A percentile compares a stretch with the other conserved stretches of the same genome.
Evolutionary conservation across 306 rosid species (phyloP).

Genomic region (Datisca glomerata): DNA sequence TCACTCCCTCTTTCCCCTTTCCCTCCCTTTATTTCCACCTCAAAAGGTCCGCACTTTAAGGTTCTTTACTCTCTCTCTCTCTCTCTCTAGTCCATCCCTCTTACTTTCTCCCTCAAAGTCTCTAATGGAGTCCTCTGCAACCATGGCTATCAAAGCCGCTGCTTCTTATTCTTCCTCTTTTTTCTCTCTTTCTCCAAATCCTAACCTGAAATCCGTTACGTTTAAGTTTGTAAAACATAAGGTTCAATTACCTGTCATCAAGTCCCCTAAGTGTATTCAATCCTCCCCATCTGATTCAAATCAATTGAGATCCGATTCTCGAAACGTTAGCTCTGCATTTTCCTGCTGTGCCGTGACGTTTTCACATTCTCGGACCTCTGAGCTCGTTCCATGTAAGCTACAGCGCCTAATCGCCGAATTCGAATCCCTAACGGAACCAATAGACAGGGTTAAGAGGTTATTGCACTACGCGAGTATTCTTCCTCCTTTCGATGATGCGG

Average conservation of each 20-base stretch:
- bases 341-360: slow-evolving; percentile 37
- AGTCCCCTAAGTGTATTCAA: slow-evolving; percentile 31
- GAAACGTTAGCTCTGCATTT: slow-evolving; percentile 16
- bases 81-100: not conserved
- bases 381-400: slow-evolving; percentile 33
- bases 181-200: slow-evolving; percentile 17
- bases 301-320: slow-evolving; percentile 4
- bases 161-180: slow-evolving; percentile 19
- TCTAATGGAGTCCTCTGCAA: slow-evolving; percentile 26
- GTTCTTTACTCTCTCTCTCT: not conserved
- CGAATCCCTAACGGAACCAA: slow-evolving; percentile 35
- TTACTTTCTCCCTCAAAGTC: not conserved
- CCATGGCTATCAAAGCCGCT: slow-evolving; percentile 30
- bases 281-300: slow-evolving; percentile 12
- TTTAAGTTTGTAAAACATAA: slow-evolving; percentile 17
- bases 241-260: slow-evolving; percentile 11
- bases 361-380: slow-evolving; percentile 20
- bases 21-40: not conserved
- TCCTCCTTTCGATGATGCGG: slow-evolving; percentile 26
- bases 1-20: not conserved
- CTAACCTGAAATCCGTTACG: slow-evolving; percentile 6
- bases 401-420: slow-evolving; percentile 43
- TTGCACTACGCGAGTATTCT: slow-evolving; percentile 38
- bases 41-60: slow-evolving; percentile 5
- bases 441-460: slow-evolving; percentile 54